Conservation (phyloP, 805 yeast genomes). For the Allodekkera sacchari region DNA sequence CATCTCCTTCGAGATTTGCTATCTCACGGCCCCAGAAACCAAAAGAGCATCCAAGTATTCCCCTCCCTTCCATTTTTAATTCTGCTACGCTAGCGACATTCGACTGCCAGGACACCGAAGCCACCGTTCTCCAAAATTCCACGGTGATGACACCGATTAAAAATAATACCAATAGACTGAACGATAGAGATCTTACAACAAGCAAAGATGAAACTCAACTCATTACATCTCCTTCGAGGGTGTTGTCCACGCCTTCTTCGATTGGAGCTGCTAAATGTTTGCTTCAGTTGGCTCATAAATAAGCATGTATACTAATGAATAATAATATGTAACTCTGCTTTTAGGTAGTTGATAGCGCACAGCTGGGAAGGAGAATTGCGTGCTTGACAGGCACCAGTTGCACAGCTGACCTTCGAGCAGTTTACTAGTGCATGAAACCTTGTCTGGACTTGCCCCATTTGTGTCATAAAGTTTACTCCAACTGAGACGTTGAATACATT, state of each 20-base stretch:
- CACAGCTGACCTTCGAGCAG: too few relatives aligned
- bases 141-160: constrained; percentile 7
- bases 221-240: constrained; percentile 31
- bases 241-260: constrained; percentile 36
- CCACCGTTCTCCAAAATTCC: constrained; percentile 10
- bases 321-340: too few relatives aligned
- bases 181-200: background rate
- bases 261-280: constrained; percentile 40
- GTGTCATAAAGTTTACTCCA: too few relatives aligned
- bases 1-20: constrained; percentile 2
- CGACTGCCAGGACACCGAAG: constrained; percentile 11
- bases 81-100: background rate
- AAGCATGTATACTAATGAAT: background rate
- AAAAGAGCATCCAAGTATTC: background rate
- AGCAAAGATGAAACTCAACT: constrained; percentile 18
- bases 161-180: constrained; percentile 2
- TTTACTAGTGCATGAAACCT: too few relatives aligned
- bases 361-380: too few relatives aligned
- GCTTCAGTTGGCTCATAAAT: constrained; percentile 32
- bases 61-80: background rate
- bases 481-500: too few relatives aligned
- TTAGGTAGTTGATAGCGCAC: too few relatives aligned
- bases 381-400: too few relatives aligned
- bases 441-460: too few relatives aligned
- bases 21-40: constrained; percentile 1